These are phyloP conservation scores for Saxispiralis lemnorum DNA, from an alignment of 495 filamentous ascomycete genomes.

Conservation along the genomic window DNA sequence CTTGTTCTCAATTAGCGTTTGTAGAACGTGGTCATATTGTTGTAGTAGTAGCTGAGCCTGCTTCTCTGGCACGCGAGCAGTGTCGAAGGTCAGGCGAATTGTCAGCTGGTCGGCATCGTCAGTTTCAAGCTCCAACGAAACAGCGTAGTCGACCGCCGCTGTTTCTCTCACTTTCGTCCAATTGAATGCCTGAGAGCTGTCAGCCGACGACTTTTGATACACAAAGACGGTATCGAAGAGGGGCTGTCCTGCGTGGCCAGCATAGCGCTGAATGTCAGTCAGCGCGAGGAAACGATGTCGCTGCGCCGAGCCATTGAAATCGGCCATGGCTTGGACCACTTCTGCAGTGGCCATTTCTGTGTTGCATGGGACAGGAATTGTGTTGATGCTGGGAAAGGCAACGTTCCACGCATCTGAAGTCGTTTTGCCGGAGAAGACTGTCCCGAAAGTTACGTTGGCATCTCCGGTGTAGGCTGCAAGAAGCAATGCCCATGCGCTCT, in stretches of 20 bases:
- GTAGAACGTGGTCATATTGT: conserved; percentile 43
- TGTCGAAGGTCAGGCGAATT: conserved; percentile 43
- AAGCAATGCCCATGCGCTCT: conserved; percentile 57
- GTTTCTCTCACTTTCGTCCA: conserved; percentile 38
- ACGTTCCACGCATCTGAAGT: conserved; percentile 33
- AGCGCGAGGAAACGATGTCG: conserved; percentile 55
- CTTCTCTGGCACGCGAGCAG: conserved; percentile 38
- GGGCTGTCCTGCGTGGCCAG: conserved; percentile 35
- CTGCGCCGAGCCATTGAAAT: conserved; percentile 40
- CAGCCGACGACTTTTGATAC: conserved; percentile 59
- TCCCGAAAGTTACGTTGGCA: conserved; percentile 45
- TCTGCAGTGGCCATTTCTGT: conserved; percentile 34
- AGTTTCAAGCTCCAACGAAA: conserved; percentile 58
- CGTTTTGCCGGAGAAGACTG: conserved; percentile 51
- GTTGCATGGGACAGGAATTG: conserved; percentile 44
- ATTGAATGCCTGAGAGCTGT: conserved; percentile 4
- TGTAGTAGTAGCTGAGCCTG: conserved; percentile 43
- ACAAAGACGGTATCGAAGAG: conserved; percentile 68
- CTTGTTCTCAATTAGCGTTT: conserved; percentile 24
- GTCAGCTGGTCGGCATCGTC: conserved; percentile 26
- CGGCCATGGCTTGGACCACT: conserved; percentile 39
- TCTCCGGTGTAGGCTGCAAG: conserved; percentile 60
- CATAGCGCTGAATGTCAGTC: conserved; percentile 46
- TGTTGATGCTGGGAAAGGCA: conserved; percentile 57
- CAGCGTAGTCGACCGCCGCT: conserved; percentile 42